Conservation (phyloP, 2,329 filamentous ascomycete species). For the Pseudogymnoascus sp. region DNA sequence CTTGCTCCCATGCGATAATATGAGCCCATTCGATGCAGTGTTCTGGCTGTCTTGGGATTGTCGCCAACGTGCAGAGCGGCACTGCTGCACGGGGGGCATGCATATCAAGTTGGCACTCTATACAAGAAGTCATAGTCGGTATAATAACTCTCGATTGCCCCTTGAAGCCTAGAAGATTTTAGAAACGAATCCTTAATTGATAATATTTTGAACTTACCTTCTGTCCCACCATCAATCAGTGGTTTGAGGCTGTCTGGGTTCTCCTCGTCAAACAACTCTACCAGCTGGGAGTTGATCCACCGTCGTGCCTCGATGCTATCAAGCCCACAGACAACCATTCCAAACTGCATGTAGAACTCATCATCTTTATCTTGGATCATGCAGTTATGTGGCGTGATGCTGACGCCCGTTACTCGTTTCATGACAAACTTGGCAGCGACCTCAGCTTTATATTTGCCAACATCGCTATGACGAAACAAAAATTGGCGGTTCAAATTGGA, state of each 20-base stretch:
- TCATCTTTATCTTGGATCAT: conserved; percentile 97
- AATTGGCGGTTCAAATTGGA: conserved; percentile 98
- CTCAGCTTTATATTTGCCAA: conserved; percentile 89
- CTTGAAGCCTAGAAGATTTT: conserved; percentile 66
- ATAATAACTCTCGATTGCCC: conserved; percentile 90
- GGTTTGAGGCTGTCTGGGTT: conserved; percentile 84
- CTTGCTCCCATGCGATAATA: conserved; percentile 91
- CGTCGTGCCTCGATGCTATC: conserved; percentile 96
- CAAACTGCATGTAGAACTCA: conserved; percentile 95
- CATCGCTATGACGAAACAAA: conserved; percentile 83
- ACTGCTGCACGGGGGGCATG: conserved; percentile 96
- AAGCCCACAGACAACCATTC: conserved; percentile 84
- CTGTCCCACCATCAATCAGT: conserved; percentile 91
- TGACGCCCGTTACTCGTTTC: conserved; percentile 79
- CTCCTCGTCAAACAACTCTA: conserved; percentile 80
- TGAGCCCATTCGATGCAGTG: conserved; percentile 99
- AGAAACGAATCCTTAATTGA: conserved; percentile 4
- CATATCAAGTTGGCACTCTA: conserved; percentile 98
- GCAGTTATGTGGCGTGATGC: conserved; percentile 88
- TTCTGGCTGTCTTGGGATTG: conserved; percentile 91
- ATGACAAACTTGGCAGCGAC: conserved; percentile 89
- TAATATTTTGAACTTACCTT: conserved; percentile 45
- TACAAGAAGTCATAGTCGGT: conserved; percentile 87
- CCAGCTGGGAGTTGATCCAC: conserved; percentile 94
- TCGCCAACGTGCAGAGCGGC: conserved; percentile 90